Evolutionary conservation across 73 alveolate species (phyloP).

Genomic region (Paramecium sexaurelia): DNA sequence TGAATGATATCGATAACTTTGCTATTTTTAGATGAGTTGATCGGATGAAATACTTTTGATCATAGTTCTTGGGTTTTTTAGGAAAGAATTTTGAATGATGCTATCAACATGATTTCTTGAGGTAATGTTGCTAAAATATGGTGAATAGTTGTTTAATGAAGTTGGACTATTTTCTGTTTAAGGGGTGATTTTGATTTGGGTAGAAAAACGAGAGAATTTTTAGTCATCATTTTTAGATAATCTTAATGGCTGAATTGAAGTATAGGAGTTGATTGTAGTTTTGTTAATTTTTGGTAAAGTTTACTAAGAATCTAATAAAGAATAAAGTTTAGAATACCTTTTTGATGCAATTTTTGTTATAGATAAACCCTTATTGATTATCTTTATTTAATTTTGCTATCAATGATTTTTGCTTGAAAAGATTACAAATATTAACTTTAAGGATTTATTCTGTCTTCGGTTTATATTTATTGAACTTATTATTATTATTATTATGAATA

Average conservation of each 20-base stretch:
- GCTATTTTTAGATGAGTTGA: neutral
- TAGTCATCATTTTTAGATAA: neutral
- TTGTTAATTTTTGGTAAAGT: neutral
- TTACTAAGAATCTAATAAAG: neutral
- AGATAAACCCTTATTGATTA: neutral
- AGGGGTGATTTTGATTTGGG: neutral
- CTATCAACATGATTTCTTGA: neutral
- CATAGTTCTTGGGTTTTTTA: neutral
- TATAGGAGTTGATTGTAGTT: neutral
- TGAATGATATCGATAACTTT: neutral
- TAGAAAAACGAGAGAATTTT: neutral
- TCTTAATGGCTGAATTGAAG: neutral
- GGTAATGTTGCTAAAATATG: neutral
- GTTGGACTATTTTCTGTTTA: conserved; percentile 21
- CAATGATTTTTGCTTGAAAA: neutral
- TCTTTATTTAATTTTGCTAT: neutral
- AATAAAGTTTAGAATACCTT: neutral
- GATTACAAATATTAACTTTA: neutral
- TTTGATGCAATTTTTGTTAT: neutral
- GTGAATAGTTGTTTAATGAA: neutral
- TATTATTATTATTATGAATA: too few relatives aligned
- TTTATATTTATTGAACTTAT: neutral
- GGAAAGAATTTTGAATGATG: neutral
- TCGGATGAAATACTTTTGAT: neutral
- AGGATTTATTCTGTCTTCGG: neutral